Conservation (phyloP, 1,284 basidiomycete genomes). For the Fomitopsis pinicola region DNA sequence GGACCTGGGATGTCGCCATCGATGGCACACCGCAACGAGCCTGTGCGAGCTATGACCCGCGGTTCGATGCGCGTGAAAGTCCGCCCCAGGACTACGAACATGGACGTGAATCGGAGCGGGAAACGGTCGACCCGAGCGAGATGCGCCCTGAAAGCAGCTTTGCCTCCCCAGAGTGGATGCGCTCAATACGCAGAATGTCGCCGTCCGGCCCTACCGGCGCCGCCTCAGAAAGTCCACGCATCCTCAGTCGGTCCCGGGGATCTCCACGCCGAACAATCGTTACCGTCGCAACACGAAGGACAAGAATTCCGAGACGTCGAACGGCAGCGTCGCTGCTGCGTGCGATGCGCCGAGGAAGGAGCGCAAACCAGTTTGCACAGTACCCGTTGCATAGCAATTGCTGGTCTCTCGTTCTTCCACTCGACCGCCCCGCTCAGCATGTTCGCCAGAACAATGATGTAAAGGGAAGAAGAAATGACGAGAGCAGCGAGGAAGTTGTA, state of each 20-base stretch:
- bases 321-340: constrained; percentile 20
- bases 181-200: constrained; percentile 23
- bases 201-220: constrained; percentile 18
- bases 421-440: too few relatives aligned
- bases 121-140: constrained; percentile 10
- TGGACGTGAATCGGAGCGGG: constrained; percentile 11
- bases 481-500: too few relatives aligned
- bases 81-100: constrained; percentile 23
- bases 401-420: too few relatives aligned
- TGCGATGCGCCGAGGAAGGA: constrained; percentile 37
- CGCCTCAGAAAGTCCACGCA: constrained; percentile 38
- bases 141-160: constrained; percentile 23
- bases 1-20: constrained; percentile 11
- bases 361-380: too few relatives aligned
- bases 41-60: constrained; percentile 30
- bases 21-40: constrained; percentile 15
- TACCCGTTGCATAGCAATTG: too few relatives aligned
- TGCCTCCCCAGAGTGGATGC: constrained; percentile 28
- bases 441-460: too few relatives aligned
- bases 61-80: constrained; percentile 24
- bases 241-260: constrained; percentile 23
- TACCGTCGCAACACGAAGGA: constrained; percentile 30
- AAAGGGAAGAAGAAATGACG: too few relatives aligned
- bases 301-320: constrained; percentile 34
- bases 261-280: constrained; percentile 25